Evolutionary conservation across 257 asterid species (phyloP), one percentile per base, ranked within the genome.

Genomic region (Solanum paucissectum): DNA sequence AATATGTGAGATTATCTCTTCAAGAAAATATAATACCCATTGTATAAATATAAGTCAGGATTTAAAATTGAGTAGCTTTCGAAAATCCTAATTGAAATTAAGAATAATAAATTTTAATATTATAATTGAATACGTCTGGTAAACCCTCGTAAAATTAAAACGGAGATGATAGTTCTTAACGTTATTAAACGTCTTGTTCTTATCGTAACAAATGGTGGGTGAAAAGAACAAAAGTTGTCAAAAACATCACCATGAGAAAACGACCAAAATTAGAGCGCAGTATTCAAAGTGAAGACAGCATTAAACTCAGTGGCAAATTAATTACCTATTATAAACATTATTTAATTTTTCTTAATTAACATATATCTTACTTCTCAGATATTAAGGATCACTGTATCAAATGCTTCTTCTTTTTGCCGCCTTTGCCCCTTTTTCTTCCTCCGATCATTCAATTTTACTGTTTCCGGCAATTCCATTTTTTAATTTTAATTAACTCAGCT

Each of bases 211-310:
- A 37, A 42, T 55, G 84, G 84, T 27, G 38, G 66, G 33, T 55
- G 36, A 79, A 42, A 79, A 42, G 64, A 79, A 79, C 64, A 79
- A 42, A 36, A 14, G 37, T 79, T 79, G 64, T 77, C 84, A 79
- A 76, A 77, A 32, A 32, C 60, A 40, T 76, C 23, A n/a, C 60
- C 60, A 76, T 13, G n/a, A 77, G 36, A 77, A 77, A 77, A 77
- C 62, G 84, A 77, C n/a, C 84, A 77, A 77, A 79, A 44, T 16
- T 79, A 44, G 85, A 44, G 66, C 85, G 85, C 85, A 79, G 5
- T 42, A 79, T 79, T 27, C 85, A 29, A 79, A 79, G 85, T 44
- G 8, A 44, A 79, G 40, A 79, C 85, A 27, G 18, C 66, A 79
- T 27, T 79, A 79, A 27, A 79, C 66, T 27, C 40, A 44, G 66